phyloP scores from a whole-genome alignment of 2,329 filamentous ascomycete species.

The Monilinia laxa region DNA sequence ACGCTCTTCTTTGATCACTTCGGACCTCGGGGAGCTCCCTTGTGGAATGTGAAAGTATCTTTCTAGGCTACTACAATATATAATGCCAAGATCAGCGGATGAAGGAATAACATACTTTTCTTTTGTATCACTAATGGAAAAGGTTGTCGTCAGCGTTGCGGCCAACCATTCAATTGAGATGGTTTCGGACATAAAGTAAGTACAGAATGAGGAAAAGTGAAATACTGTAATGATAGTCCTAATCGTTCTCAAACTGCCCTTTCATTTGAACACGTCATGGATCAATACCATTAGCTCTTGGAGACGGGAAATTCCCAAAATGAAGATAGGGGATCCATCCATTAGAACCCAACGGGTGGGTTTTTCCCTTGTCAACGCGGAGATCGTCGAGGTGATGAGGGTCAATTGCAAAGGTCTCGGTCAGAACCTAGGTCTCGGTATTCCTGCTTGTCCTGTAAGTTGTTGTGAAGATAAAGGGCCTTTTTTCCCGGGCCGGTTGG shows the following conservation, averaged over 20 bases:
- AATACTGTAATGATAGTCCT: background rate
- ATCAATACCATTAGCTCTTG: background rate
- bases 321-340: background rate
- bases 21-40: background rate
- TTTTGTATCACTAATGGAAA: background rate
- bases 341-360: background rate
- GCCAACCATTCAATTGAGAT: background rate
- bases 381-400: background rate
- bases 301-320: background rate
- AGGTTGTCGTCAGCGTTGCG: background rate
- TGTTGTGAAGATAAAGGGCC: slow-evolving; percentile 13
- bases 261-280: slow-evolving; percentile 21
- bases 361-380: background rate
- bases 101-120: background rate
- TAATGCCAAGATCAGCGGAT: slow-evolving; percentile 2
- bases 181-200: slow-evolving; percentile 11
- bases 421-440: slow-evolving; percentile 7
- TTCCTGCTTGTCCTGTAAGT: background rate
- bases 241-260: slow-evolving; percentile 6
- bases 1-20: background rate
- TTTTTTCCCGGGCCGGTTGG: background rate
- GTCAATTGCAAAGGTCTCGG: background rate
- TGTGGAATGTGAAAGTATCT: background rate
- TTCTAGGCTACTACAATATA: background rate
- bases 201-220: background rate